phyloP scores from a whole-genome alignment of 805 yeast genomes.

The Kodamaea fukazawae region DNA sequence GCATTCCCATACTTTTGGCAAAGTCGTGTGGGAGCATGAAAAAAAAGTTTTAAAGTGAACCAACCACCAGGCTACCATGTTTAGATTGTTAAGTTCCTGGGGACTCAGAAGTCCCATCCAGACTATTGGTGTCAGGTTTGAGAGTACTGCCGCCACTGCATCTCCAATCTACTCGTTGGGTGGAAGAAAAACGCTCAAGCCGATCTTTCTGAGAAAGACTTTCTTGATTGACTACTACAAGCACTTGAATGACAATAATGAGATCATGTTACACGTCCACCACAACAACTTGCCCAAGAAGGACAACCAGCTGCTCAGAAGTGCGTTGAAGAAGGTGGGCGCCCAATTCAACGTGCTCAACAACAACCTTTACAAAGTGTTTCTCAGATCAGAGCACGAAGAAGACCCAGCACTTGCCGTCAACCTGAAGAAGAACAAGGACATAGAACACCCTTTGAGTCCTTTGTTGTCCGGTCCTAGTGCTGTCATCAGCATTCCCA shows the following conservation, averaged over 20 bases:
- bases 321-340: constrained; percentile 61
- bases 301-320: constrained; percentile 65
- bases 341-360: constrained; percentile 69
- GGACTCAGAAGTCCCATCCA: too few relatives aligned
- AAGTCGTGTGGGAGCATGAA: constrained; percentile 5
- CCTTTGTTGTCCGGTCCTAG: constrained; percentile 82
- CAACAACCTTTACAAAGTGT: constrained; percentile 68
- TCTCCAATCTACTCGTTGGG: constrained; percentile 9
- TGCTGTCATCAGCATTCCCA: constrained; percentile 67
- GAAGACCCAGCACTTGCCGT: constrained; percentile 69
- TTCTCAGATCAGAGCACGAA: constrained; percentile 65
- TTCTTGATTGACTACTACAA: constrained; percentile 80
- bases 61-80: too few relatives aligned
- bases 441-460: constrained; percentile 61
- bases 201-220: constrained; percentile 74
- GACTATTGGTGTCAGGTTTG: too few relatives aligned
- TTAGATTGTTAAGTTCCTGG: too few relatives aligned
- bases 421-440: constrained; percentile 44
- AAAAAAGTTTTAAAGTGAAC: background rate
- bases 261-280: constrained; percentile 76
- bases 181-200: constrained; percentile 54
- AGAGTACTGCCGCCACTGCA: constrained; percentile 5
- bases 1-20: constrained; percentile 1
- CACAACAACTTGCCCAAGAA: constrained; percentile 73
- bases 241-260: constrained; percentile 60